phyloP scores from a whole-genome alignment of 129 eudicot genomes.

The Flaveria trinervia region DNA sequence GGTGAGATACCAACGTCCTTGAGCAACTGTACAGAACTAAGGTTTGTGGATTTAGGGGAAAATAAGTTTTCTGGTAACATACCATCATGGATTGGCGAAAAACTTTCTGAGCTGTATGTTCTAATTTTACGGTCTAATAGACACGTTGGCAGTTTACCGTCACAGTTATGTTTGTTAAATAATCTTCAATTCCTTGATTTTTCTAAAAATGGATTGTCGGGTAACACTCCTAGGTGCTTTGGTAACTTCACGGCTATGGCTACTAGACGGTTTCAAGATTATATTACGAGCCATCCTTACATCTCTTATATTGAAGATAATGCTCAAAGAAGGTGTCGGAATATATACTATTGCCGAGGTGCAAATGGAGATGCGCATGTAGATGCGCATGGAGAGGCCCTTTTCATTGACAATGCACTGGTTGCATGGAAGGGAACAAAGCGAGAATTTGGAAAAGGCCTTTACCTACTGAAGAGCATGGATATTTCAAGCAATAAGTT shows the following conservation, averaged over 20 bases:
- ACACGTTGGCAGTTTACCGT: slow-evolving; percentile 30
- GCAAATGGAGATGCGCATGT: neutral
- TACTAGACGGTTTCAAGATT: neutral
- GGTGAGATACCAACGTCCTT: slow-evolving; percentile 32
- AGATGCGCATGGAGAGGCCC: no score
- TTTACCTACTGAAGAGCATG: slow-evolving; percentile 23
- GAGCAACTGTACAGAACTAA: slow-evolving; percentile 18
- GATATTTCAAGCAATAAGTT: slow-evolving; percentile 37
- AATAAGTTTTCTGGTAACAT: slow-evolving; percentile 30
- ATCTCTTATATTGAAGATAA: neutral
- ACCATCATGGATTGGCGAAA: slow-evolving; percentile 36
- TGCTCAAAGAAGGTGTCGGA: no score
- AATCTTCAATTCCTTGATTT: slow-evolving; percentile 32
- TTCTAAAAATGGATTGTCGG: slow-evolving; percentile 26
- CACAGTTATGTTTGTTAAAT: slow-evolving; percentile 13
- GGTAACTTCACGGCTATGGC: slow-evolving; percentile 21
- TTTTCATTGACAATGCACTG: slow-evolving; percentile 18
- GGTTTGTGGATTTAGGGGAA: slow-evolving; percentile 23
- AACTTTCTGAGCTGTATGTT: slow-evolving; percentile 7
- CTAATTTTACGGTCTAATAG: slow-evolving; percentile 26
- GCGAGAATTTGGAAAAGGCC: slow-evolving; percentile 18
- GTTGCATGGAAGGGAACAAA: slow-evolving; percentile 33
- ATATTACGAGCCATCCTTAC: neutral
- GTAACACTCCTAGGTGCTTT: slow-evolving; percentile 32
- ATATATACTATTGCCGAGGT: no score